phyloP scores from a whole-genome alignment of 164 flowering plant genomes.

The Macadamia tetraphylla region DNA sequence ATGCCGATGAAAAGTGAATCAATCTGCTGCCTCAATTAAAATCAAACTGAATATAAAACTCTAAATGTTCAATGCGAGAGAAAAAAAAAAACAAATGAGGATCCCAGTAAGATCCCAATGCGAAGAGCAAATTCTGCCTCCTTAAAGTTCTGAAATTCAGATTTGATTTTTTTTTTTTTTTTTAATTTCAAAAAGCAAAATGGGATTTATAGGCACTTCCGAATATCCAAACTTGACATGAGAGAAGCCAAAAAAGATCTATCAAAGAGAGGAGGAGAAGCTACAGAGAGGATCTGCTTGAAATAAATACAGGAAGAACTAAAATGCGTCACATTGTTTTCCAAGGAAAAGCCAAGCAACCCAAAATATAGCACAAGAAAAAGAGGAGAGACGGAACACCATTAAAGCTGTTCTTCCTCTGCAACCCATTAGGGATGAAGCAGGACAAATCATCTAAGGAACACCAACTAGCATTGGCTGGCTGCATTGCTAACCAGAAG shows the following conservation, averaged over 20 bases:
- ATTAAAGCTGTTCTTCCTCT: constrained; percentile 8
- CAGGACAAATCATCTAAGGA: neutral
- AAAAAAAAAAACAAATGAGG: no score
- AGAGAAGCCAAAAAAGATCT: constrained; percentile 1
- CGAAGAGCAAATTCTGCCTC: neutral
- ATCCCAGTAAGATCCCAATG: neutral
- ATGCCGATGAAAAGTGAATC: neutral
- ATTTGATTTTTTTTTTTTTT: neutral
- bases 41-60: neutral
- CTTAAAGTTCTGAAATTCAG: neutral
- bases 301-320: neutral
- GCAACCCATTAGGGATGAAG: constrained; percentile 4
- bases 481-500: no score
- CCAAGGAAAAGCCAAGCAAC: neutral
- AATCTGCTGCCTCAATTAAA: neutral
- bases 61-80: neutral
- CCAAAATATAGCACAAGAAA: neutral
- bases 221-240: constrained; percentile 8
- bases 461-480: neutral
- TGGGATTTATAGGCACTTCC: constrained; percentile 6
- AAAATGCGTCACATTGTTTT: neutral
- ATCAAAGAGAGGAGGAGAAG: neutral
- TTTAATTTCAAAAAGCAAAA: neutral
- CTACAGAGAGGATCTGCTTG: neutral
- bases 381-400: neutral